phyloP scores from a whole-genome alignment of 192 early-diverging fungal species.

The Backusella tarrabulga region DNA sequence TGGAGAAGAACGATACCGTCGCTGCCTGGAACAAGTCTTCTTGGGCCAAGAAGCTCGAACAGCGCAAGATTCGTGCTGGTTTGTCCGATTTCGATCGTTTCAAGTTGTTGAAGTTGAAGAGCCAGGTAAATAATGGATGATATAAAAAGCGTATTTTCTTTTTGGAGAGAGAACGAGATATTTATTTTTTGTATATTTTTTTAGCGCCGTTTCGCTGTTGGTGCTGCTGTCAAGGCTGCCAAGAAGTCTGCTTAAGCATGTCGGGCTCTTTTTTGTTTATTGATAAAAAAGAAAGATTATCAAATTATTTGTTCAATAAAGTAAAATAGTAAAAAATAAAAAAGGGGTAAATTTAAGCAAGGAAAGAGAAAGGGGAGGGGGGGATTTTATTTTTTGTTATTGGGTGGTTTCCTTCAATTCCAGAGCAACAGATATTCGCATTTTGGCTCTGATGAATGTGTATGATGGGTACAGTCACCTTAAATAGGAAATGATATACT shows the following conservation, averaged over 20 bases:
- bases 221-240: slow-evolving; percentile 3
- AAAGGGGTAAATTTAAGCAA: background rate
- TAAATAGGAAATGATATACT: no score
- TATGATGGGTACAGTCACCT: no score
- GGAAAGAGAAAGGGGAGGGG: background rate
- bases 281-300: slow-evolving; percentile 12
- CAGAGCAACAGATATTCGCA: no score
- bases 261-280: slow-evolving; percentile 15
- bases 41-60: slow-evolving; percentile 96
- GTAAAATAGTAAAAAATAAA: background rate
- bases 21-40: slow-evolving; percentile 84
- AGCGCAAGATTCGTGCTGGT: slow-evolving; percentile 72
- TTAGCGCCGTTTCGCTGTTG: slow-evolving; percentile 17
- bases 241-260: slow-evolving; percentile 15
- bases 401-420: background rate
- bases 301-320: slow-evolving; percentile 7
- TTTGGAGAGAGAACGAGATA: background rate
- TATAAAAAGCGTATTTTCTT: background rate
- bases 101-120: slow-evolving; percentile 94
- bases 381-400: background rate
- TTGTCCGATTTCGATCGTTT: slow-evolving; percentile 97
- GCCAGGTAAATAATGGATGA: slow-evolving; percentile 63
- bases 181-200: background rate
- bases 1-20: slow-evolving; percentile 83
- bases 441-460: no score